These are phyloP conservation scores for Xylaria telfairii DNA, from an alignment of 495 filamentous ascomycete species.

Conservation along the genomic window DNA sequence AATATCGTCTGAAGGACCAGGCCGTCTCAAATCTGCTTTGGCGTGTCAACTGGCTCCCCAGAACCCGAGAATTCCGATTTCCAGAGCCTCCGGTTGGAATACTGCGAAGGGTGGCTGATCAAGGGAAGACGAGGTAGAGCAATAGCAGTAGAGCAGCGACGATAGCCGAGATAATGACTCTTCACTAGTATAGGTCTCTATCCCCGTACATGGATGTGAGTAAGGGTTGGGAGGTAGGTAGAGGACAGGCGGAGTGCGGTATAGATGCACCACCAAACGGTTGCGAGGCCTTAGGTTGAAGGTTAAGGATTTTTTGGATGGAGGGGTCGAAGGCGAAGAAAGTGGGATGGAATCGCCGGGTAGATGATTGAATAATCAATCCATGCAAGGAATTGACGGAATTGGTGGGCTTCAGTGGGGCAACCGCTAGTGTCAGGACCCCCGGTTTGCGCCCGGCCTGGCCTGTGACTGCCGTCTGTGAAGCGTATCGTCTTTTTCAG, in stretches of 20 bases:
- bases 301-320: constrained; percentile 29
- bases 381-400: constrained; percentile 11
- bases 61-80: neutral
- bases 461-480: no score
- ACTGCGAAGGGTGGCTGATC: neutral
- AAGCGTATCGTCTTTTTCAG: neutral
- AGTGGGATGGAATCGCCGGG: constrained; percentile 22
- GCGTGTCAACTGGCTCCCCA: neutral
- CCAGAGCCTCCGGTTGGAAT: neutral
- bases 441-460: neutral
- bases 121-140: neutral
- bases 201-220: neutral
- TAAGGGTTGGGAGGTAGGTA: neutral
- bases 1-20: neutral
- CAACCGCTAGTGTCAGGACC: neutral
- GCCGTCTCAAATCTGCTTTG: neutral
- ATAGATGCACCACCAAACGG: constrained; percentile 2
- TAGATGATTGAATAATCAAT: constrained; percentile 17
- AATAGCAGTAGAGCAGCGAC: neutral
- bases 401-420: constrained; percentile 19
- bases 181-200: neutral
- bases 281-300: constrained; percentile 19
- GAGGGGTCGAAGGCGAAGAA: constrained; percentile 23
- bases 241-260: neutral
- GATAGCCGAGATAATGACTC: neutral